Evolutionary conservation across 2,329 filamentous ascomycete species (phyloP).

Genomic region (Fusarium continuum): DNA sequence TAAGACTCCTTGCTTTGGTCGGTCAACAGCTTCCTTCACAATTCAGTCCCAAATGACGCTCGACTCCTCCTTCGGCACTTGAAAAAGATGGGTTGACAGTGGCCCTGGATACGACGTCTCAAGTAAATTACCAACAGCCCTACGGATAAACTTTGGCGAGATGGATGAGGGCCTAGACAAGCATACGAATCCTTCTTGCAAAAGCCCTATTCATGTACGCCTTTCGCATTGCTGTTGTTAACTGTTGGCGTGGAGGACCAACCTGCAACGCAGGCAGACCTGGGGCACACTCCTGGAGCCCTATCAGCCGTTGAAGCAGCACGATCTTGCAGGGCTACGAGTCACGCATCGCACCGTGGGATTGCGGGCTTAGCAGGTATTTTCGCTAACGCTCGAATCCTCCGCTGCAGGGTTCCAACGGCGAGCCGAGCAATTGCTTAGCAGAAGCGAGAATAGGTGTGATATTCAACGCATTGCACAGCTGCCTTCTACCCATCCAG

Average conservation of each 20-base stretch:
- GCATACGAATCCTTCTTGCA: not conserved
- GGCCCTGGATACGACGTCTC: not conserved
- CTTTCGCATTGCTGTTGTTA: not conserved
- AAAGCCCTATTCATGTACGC: not conserved
- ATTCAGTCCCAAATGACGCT: slow-evolving; percentile 1
- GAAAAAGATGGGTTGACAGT: no score
- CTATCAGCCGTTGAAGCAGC: not conserved
- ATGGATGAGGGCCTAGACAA: not conserved
- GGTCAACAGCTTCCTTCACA: slow-evolving; percentile 14
- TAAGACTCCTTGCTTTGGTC: slow-evolving; percentile 2
- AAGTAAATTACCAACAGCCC: slow-evolving; percentile 15
- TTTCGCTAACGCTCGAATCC: not conserved
- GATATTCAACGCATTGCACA: not conserved
- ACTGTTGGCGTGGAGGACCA: not conserved
- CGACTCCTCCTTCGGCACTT: slow-evolving; percentile 17
- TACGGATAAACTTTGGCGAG: slow-evolving; percentile 16
- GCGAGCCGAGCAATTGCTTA: not conserved
- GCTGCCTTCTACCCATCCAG: not conserved
- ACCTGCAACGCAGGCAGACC: slow-evolving; percentile 12
- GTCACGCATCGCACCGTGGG: slow-evolving; percentile 1
- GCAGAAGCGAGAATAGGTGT: not conserved
- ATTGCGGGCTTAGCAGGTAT: not conserved
- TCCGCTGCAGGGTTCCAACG: not conserved
- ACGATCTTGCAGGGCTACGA: not conserved
- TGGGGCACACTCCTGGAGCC: slow-evolving; percentile 24